Evolutionary conservation across 345 rosid species (phyloP).

Genomic region (Iberis pinnata): DNA sequence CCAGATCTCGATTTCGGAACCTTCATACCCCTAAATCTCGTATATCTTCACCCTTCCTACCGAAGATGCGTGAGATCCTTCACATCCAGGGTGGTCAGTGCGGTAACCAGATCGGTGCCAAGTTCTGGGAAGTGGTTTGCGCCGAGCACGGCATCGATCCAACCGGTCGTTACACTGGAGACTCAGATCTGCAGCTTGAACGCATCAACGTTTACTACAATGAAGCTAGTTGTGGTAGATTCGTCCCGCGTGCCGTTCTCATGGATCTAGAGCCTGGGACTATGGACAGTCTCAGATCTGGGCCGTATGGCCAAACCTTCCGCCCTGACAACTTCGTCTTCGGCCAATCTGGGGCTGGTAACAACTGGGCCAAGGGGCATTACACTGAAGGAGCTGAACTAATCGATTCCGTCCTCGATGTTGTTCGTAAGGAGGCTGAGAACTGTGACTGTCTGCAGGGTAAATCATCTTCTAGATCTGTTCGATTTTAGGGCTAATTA

Average conservation of each 20-base stretch:
- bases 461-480: not conserved
- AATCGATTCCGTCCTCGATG: constrained; percentile 17
- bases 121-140: too few species aligned
- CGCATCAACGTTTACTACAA: constrained; percentile 16
- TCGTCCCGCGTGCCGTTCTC: constrained; percentile 1
- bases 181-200: constrained; percentile 18
- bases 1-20: not conserved
- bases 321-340: too few species aligned
- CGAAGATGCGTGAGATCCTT: constrained; percentile 20
- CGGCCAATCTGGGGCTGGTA: too few species aligned
- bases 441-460: constrained; percentile 12
- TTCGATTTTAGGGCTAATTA: not conserved
- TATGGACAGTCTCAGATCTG: constrained; percentile 16
- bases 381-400: constrained; percentile 20
- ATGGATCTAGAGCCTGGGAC: constrained; percentile 18
- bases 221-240: constrained; percentile 11
- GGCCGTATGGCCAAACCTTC: constrained; percentile 7
- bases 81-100: constrained; percentile 14
- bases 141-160: too few species aligned
- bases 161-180: constrained; percentile 1
- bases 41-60: not conserved
- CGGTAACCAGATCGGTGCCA: not conserved
- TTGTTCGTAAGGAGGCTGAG: not conserved
- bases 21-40: not conserved
- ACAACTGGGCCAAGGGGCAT: too few species aligned